These are phyloP conservation scores for Phylloporus arenicola DNA, from an alignment of 768 basidiomycete species.

Conservation along the genomic window DNA sequence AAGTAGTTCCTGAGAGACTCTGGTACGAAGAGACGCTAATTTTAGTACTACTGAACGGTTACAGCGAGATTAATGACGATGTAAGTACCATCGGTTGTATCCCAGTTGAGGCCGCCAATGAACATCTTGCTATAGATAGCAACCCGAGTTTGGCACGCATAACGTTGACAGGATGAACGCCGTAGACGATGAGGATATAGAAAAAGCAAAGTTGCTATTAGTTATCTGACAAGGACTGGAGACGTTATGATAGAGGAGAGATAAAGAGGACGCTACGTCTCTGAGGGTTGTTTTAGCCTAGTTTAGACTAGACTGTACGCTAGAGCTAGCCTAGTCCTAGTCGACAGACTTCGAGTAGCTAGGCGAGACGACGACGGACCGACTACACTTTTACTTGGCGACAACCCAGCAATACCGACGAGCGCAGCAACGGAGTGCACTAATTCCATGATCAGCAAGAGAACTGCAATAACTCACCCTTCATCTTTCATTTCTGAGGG, in stretches of 20 bases:
- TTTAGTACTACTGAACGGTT: slow-evolving; percentile 41
- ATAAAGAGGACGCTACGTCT: slow-evolving; percentile 69
- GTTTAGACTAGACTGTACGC: slow-evolving; percentile 75
- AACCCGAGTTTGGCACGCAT: slow-evolving; percentile 21
- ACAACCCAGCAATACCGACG: slow-evolving; percentile 24
- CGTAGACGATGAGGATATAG: slow-evolving; percentile 27
- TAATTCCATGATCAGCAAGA: slow-evolving; percentile 9
- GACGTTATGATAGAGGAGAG: slow-evolving; percentile 53
- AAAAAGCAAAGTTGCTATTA: slow-evolving; percentile 66
- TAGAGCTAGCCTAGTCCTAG: slow-evolving; percentile 72
- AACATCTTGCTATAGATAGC: slow-evolving; percentile 92
- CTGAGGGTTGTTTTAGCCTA: slow-evolving; percentile 58
- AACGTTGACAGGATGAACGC: slow-evolving; percentile 23
- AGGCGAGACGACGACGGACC: slow-evolving; percentile 38
- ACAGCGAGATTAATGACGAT: slow-evolving; percentile 34
- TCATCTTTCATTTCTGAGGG: slow-evolving; percentile 96
- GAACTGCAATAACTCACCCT: slow-evolving; percentile 67
- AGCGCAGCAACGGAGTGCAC: slow-evolving; percentile 11
- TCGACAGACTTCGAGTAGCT: slow-evolving; percentile 51
- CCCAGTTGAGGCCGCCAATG: slow-evolving; percentile 99
- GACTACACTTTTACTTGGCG: slow-evolving; percentile 36
- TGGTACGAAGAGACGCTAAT: slow-evolving; percentile 34
- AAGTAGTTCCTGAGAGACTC: slow-evolving; percentile 84
- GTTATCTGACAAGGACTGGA: slow-evolving; percentile 67
- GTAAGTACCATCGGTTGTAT: slow-evolving; percentile 93